phyloP scores from a whole-genome alignment of 129 eudicot genomes.

The Artemisia argyi region DNA sequence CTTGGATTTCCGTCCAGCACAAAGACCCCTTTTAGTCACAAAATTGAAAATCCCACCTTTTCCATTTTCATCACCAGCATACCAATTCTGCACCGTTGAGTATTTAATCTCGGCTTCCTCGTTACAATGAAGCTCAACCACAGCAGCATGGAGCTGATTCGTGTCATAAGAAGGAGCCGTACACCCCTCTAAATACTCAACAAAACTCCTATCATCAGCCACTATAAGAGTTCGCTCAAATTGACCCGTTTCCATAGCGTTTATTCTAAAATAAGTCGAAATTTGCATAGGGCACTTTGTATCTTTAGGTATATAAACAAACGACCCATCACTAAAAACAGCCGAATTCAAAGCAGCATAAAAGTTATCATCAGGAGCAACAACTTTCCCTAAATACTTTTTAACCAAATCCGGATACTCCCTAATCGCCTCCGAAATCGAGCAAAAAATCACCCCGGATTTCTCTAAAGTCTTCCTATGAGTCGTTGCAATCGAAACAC shows the following conservation, averaged over 20 bases:
- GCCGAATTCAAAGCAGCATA: constrained; percentile 95
- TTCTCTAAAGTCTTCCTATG: constrained; percentile 84
- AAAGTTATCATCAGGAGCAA: constrained; percentile 80
- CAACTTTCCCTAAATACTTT: constrained; percentile 89
- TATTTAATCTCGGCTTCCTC: constrained; percentile 90
- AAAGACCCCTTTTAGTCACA: constrained; percentile 90
- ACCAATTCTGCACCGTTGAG: constrained; percentile 99
- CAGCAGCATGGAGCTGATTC: constrained; percentile 97
- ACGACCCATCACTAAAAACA: constrained; percentile 98
- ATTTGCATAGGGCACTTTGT: constrained; percentile 96
- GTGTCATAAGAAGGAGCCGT: constrained; percentile 97
- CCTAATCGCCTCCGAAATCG: constrained; percentile 90
- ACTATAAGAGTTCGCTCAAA: constrained; percentile 91
- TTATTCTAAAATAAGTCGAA: constrained; percentile 90
- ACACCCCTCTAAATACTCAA: constrained; percentile 96
- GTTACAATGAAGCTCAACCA: constrained; percentile 84
- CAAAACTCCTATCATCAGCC: constrained; percentile 96
- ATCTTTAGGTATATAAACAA: constrained; percentile 84
- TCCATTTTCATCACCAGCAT: constrained; percentile 97
- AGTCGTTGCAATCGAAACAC: constrained; percentile 96
- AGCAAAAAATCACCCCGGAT: constrained; percentile 88
- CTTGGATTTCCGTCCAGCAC: constrained; percentile 88
- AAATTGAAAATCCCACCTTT: constrained; percentile 87
- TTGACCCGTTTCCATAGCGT: constrained; percentile 97
- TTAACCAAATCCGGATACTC: constrained; percentile 80